Evolutionary conservation across 2,329 filamentous ascomycete species (phyloP), one percentile per base, ranked within the genome.

Genomic region (Erysiphe neolycopersici): DNA sequence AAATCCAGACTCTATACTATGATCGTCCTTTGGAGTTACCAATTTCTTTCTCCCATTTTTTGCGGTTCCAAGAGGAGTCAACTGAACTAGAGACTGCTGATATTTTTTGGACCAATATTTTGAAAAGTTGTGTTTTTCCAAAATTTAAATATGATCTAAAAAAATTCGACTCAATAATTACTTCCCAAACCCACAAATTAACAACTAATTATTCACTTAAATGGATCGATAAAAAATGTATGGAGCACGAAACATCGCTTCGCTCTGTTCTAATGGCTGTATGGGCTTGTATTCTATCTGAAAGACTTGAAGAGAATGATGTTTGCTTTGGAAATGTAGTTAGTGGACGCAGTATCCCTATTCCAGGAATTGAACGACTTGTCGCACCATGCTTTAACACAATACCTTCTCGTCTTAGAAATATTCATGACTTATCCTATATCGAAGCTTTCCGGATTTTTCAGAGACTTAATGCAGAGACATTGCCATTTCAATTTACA

Each of bases 331-430:
- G 87, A 0, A 89, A 82, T 51, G 76, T 94, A 2, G 68, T 87
- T 45, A 85, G 73, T 53, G 84, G 85, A 1, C 73, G 85, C 8
- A 76, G 74, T 0, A 55, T 81, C 10, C 60, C 71, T 0, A 57
- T 85, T 2, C 67, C 77, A 5, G 69, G 68, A 0, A 63, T 87
- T 11, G 74, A 85, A 33, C 63, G 66, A 4, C 67, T 93, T 5
- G 70, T 91, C n/a, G 83, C 81, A 0, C 85, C 85, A 0, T 92
- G 83, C 56, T 93, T 94, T 64, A 94, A 93, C 54, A 92, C 85
- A 0, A 60, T 93, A 12, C 83, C 85, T 0, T 55, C 84, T 1
- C 69, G 82, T 22, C 60, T 78, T 22, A 69, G 67, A 45, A 56
- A 61, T 2, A 64, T 82, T 2, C 76, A 84, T 43, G 58, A 59